Base-by-base conservation (phyloP, 345 rosid species). In the Eucalyptus camaldulensis region DNA sequence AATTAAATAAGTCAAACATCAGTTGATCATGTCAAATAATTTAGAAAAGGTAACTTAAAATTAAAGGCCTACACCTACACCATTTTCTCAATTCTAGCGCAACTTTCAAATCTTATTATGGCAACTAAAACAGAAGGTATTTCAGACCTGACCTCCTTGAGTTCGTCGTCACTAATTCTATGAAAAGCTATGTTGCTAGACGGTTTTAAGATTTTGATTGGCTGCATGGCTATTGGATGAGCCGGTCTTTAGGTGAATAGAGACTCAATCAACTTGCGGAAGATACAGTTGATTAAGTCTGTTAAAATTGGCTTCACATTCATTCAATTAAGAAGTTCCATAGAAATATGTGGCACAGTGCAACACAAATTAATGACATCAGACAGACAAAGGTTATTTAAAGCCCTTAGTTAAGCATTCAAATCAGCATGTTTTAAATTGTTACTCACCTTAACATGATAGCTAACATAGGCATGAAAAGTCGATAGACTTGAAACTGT, bases 381-480 rank as follows among this genome's bases (percentile, higher is more conserved):
- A 72, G 27, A 49, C 10, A 56, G 65, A 44, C 25, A 44, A 49
- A 67, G 44, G 14, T 65, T 58, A 50, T 69, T 69, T 49, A 29
- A 88, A 49, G 47, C 24, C 89, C 86, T 44, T 10, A 90, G 6
- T 44, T 12, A 33, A 21, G 45, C 29, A 87, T 49, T 49, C 83
- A 53, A 90, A 50, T 51, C 43, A 44, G 13, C 51, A 53, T 87
- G 60, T 58, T 37, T 37, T 10, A 37, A 37, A 81, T 49, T 56
- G 90, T 91, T 89, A 91, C 86, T 89, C 86, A 98, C 99, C 97
- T 98, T 97, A 87, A 97, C 97, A 86, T 98, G 99, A 93, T 98
- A 98, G 90, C 96, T 97, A 90, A 97, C 99, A 91, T 97, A 97
- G 80, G 99, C 98, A 93, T 96, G 97, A 91, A 98, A 97, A 60